Conservation (phyloP, 83 land plant species). For the Diphasiastrum complanatum region DNA sequence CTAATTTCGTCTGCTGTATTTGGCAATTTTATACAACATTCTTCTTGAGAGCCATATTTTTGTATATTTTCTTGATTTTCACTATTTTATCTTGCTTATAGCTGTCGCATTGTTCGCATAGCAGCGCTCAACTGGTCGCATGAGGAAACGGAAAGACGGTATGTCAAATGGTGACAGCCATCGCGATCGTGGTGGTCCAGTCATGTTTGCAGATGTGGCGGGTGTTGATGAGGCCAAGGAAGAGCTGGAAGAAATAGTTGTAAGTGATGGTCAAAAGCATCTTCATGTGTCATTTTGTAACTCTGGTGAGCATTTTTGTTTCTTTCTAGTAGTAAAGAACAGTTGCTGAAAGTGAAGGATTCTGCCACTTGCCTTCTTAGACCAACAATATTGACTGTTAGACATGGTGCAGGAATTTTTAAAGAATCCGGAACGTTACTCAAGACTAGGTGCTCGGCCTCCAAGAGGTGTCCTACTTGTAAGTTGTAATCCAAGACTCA, state of each 20-base stretch:
- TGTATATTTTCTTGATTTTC: too few relatives aligned
- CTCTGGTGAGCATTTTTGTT: too few relatives aligned
- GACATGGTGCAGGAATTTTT: conserved; percentile 65
- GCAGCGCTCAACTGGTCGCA: conserved; percentile 76
- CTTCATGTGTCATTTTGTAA: too few relatives aligned
- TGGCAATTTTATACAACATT: background rate
- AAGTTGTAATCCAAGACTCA: conserved; percentile 27
- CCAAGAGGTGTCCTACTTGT: conserved; percentile 95
- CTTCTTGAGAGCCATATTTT: too few relatives aligned
- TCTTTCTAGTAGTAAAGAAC: too few relatives aligned
- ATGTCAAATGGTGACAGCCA: conserved; percentile 60
- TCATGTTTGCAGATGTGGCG: conserved; percentile 95
- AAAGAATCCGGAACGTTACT: conserved; percentile 75
- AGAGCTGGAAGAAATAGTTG: conserved; percentile 98
- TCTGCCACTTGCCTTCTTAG: too few relatives aligned
- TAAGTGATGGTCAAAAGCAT: conserved; percentile 26
- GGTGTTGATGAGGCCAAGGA: conserved; percentile 99
- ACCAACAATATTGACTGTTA: too few relatives aligned
- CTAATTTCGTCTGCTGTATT: background rate
- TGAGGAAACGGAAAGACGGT: conserved; percentile 65
- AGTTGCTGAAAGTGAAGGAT: too few relatives aligned
- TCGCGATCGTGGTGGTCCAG: conserved; percentile 60
- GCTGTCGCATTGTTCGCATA: background rate
- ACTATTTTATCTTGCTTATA: background rate
- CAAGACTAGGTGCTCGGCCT: conserved; percentile 91